Evolutionary conservation across 176 grass and related monocot genomes (phyloP).

Genomic region (Cenchrus fungigraminus): DNA sequence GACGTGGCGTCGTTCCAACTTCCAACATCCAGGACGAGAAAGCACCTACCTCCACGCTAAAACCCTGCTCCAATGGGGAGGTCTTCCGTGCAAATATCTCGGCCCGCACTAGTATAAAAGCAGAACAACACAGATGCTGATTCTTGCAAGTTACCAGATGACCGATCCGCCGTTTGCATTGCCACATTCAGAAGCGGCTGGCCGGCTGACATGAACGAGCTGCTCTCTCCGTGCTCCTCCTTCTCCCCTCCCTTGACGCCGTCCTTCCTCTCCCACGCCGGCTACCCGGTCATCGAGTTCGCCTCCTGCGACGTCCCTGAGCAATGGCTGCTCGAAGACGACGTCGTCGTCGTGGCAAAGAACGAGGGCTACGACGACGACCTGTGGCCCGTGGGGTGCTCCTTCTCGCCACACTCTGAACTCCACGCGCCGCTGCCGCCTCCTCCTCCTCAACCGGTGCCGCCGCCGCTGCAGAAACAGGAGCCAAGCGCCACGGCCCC

Average conservation of each 20-base stretch:
- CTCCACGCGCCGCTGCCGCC: neutral
- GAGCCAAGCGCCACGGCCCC: neutral
- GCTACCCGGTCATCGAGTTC: conserved; percentile 41
- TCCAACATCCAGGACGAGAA: no score
- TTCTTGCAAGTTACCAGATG: neutral
- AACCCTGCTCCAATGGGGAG: no score
- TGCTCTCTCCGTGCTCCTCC: conserved; percentile 38
- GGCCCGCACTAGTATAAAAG: no score
- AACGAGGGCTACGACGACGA: conserved; percentile 25
- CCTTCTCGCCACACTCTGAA: conserved; percentile 48
- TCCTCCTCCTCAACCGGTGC: neutral
- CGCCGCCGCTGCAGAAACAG: no score
- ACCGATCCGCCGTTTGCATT: neutral
- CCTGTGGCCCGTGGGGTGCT: conserved; percentile 14
- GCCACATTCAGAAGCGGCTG: neutral
- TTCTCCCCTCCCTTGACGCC: conserved; percentile 27
- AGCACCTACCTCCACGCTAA: no score
- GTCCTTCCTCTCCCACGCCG: conserved; percentile 27
- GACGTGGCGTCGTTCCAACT: no score
- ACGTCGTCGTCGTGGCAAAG: conserved; percentile 19
- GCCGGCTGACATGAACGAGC: conserved; percentile 20
- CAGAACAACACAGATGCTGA: no score
- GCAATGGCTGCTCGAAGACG: conserved; percentile 49
- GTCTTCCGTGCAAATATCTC: no score
- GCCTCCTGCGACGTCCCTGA: conserved; percentile 51